A percentile compares a stretch with the other conserved stretches of the same genome.
Conservation (phyloP, 257 asterid genomes). For the Plantago ovata region DNA sequence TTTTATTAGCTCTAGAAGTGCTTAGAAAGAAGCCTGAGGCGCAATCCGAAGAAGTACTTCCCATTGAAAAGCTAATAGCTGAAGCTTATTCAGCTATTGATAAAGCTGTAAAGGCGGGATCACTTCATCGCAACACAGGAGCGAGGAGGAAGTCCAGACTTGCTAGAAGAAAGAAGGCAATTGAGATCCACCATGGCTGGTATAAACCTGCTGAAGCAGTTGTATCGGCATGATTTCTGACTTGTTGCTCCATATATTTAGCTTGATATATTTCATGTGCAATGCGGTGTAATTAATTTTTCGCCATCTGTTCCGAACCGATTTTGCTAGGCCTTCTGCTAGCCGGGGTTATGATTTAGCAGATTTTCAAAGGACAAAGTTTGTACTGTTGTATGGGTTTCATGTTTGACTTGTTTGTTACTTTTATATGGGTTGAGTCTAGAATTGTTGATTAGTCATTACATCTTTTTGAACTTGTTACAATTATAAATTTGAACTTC, state of each 20-base stretch:
- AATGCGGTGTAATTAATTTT: constrained; percentile 5
- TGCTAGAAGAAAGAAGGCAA: constrained; percentile 83
- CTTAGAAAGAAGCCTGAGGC: constrained; percentile 70
- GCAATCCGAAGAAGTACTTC: constrained; percentile 62
- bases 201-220: constrained; percentile 47
- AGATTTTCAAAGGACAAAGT: too few relatives aligned
- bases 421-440: too few relatives aligned
- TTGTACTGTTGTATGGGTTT: too few relatives aligned
- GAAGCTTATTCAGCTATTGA: constrained; percentile 91
- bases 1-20: constrained; percentile 64
- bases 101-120: constrained; percentile 73
- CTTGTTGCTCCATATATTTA: constrained; percentile 12
- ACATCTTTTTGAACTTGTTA: too few relatives aligned
- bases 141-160: constrained; percentile 95
- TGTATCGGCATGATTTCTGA: constrained; percentile 29
- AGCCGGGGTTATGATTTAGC: too few relatives aligned
- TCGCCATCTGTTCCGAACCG: constrained; percentile 2
- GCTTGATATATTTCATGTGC: constrained; percentile 22
- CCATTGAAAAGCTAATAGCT: constrained; percentile 71
- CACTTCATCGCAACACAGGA: constrained; percentile 88
- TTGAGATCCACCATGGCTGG: constrained; percentile 88
- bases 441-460: too few relatives aligned
- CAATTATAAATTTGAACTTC: too few relatives aligned
- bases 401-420: too few relatives aligned
- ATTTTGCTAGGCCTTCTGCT: neutral